These are phyloP conservation scores for Chaetoceros muelleri DNA, from an alignment of 108 stramenopile species.

Conservation along the genomic window DNA sequence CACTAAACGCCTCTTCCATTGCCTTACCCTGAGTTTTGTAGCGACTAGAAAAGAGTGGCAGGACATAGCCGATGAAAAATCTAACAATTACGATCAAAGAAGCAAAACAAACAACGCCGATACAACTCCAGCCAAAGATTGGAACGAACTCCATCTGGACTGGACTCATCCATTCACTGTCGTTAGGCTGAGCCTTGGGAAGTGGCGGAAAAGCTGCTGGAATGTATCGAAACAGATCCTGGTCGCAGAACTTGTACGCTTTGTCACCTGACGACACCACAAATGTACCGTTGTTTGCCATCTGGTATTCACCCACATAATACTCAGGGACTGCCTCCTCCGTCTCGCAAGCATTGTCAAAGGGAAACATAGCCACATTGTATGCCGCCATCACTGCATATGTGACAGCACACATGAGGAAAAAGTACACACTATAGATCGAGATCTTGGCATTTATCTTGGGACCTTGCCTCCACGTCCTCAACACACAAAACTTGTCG, in stretches of 20 bases:
- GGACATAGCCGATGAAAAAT: background rate
- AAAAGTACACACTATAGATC: constrained; percentile 7
- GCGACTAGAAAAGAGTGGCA: background rate
- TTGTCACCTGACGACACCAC: constrained; percentile 2
- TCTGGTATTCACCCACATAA: constrained; percentile 4
- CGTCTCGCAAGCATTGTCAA: constrained; percentile 10
- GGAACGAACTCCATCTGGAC: background rate
- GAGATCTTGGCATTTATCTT: constrained; percentile 3
- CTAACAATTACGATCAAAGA: background rate
- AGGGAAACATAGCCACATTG: constrained; percentile 14
- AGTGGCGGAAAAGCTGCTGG: constrained; percentile 4
- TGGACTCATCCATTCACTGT: background rate
- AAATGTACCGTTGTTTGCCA: background rate
- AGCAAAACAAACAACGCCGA: background rate
- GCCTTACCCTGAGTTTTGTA: background rate
- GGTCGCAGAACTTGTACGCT: constrained; percentile 9
- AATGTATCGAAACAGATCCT: constrained; percentile 7
- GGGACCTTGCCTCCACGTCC: constrained; percentile 9
- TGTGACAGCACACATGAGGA: constrained; percentile 1
- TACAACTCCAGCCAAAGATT: constrained; percentile 10
- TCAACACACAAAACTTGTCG: constrained; percentile 14
- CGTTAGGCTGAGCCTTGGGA: background rate
- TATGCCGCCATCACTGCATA: constrained; percentile 8
- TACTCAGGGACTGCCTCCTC: background rate
- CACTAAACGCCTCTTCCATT: background rate